A percentile compares a stretch with the other conserved stretches of the same genome.
Conservation (phyloP, 164 flowering plant species). For the Cinnamomum chago region DNA sequence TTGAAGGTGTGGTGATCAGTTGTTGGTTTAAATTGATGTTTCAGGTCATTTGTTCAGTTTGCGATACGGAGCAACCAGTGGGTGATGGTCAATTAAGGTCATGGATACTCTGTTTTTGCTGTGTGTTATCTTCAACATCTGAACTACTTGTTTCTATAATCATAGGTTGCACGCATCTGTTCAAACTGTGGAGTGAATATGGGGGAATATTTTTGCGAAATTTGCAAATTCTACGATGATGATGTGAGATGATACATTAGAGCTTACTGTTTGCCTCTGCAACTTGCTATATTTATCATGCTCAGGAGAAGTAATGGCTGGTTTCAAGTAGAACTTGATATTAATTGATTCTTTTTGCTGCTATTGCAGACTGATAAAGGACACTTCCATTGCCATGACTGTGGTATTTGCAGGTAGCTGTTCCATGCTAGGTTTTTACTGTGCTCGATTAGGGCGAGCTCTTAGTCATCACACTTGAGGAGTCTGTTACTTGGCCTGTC, state of each 20-base stretch:
- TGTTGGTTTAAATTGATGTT: conserved; percentile 7
- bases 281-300: background rate
- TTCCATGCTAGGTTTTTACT: background rate
- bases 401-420: conserved; percentile 90
- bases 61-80: conserved; percentile 79
- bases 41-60: conserved; percentile 69
- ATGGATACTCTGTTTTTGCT: conserved; percentile 4
- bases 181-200: conserved; percentile 87
- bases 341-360: background rate
- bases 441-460: background rate
- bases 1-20: background rate
- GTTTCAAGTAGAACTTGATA: background rate
- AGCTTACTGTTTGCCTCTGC: background rate
- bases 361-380: conserved; percentile 38
- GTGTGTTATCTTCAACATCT: background rate
- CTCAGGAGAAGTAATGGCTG: background rate
- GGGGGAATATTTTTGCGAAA: conserved; percentile 90
- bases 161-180: conserved; percentile 65
- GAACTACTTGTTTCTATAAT: background rate
- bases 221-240: conserved; percentile 92
- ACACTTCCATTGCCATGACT: conserved; percentile 87
- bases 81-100: conserved; percentile 8
- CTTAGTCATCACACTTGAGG: background rate
- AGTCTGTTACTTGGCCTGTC: background rate
- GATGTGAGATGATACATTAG: conserved; percentile 46